Base-by-base conservation (phyloP, 139 green algal species). In the Cymbomonas tetramitiformis region DNA sequence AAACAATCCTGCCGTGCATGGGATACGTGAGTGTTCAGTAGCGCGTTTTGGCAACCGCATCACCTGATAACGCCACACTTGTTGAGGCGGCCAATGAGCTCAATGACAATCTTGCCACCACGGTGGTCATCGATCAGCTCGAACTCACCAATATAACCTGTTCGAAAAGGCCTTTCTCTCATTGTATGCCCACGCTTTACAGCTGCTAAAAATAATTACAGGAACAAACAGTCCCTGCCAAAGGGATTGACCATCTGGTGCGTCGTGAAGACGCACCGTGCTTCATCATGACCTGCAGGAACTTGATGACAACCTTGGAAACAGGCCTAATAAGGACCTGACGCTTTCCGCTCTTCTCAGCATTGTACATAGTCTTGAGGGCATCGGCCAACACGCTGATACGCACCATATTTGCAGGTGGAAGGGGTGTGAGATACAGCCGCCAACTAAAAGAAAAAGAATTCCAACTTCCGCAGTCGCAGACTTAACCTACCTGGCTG, bases 291-390 rank as follows among this genome's bases (percentile, higher is more conserved):
- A 96, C 78, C 62, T 83, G 80, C 62, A 99, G 80, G 76, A 99
- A 99, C 79, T 99, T 99, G 75, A 97, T 93, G 46, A 99, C 83
- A 62, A 99, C 92, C 79, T 98, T 99, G 70, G 79, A 93, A 44
- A 80, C 85, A 2, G 91, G 91, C 38, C 91, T 67, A 58, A 98
- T 79, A 46, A 98, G 77, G 58, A 97, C 91, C 73, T 82, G 75
- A n/a, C 70, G 76, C 80, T 97, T 97, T 51, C 91, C 91, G 36
- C 83, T 77, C 83, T 95, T 97, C 82, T 99, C 92, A 30, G 92
- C 92, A 67, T 99, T 99, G 90, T 75, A 76, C 7, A 77, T 10
- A n/a, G 90, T 87, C 41, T 81, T 60, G 1, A 60, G 24, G 8
- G 36, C 38, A 6, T 60, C 52, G 19, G 48, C 49, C 9, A 60